Evolutionary conservation across 768 basidiomycete species (phyloP).

Genomic region (Termitomyces sp.): DNA sequence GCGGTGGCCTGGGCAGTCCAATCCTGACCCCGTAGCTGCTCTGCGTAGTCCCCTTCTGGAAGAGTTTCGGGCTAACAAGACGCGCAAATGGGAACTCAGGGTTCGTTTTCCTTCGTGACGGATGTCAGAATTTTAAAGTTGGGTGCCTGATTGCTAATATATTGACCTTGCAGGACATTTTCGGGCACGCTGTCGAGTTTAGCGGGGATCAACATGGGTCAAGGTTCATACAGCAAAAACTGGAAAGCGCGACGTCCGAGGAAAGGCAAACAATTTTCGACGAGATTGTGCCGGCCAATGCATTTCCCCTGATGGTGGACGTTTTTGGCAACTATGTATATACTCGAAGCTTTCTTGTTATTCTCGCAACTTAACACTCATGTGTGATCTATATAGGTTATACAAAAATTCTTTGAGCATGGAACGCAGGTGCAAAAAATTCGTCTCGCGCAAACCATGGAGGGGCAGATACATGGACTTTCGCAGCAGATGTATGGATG

Average conservation of each 20-base stretch:
- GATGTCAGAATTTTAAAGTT: not conserved
- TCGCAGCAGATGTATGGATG: slow-evolving; percentile 96
- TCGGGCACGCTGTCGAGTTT: slow-evolving; percentile 86
- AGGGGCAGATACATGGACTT: slow-evolving; percentile 70
- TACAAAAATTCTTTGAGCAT: slow-evolving; percentile 91
- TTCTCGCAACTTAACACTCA: not conserved
- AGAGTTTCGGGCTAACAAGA: slow-evolving; percentile 80
- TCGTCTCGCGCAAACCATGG: slow-evolving; percentile 66
- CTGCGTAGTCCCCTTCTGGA: slow-evolving; percentile 75
- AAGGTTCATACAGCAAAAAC: slow-evolving; percentile 91
- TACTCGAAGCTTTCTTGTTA: slow-evolving; percentile 1
- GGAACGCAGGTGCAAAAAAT: slow-evolving; percentile 76
- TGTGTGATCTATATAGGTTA: slow-evolving; percentile 51
- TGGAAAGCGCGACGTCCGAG: slow-evolving; percentile 72
- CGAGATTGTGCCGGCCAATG: slow-evolving; percentile 79
- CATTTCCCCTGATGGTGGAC: slow-evolving; percentile 78
- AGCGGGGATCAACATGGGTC: slow-evolving; percentile 95
- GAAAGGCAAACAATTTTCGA: slow-evolving; percentile 80
- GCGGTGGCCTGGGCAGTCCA: slow-evolving; percentile 33
- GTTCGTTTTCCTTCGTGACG: slow-evolving; percentile 38
- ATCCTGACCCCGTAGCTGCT: slow-evolving; percentile 26
- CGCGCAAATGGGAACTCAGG: slow-evolving; percentile 76
- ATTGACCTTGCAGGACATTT: slow-evolving; percentile 63
- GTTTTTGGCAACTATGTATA: slow-evolving; percentile 96
- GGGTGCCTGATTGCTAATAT: slow-evolving; percentile 13